Evolutionary conservation across 305 asterid species (phyloP).

Genomic region (Striga hermonthica): DNA sequence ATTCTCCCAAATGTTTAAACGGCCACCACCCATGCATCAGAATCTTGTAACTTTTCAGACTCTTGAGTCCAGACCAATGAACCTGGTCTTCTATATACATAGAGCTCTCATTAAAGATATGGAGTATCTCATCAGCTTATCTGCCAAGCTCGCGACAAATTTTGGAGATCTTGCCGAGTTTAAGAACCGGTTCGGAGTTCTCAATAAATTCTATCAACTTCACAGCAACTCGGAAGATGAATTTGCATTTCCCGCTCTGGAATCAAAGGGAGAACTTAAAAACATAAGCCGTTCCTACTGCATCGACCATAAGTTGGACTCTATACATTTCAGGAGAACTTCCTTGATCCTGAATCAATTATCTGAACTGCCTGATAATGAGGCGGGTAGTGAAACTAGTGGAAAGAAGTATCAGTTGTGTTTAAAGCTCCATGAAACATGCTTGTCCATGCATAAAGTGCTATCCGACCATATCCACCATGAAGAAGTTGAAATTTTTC

Average conservation of each 20-base stretch:
- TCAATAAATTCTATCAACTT: slow-evolving; percentile 47
- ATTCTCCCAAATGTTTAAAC: slow-evolving; percentile 48
- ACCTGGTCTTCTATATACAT: slow-evolving; percentile 61
- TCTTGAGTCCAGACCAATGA: slow-evolving; percentile 60
- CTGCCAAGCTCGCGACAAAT: slow-evolving; percentile 54
- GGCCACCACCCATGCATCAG: slow-evolving; percentile 36
- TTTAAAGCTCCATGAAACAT: slow-evolving; percentile 59
- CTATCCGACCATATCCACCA: slow-evolving; percentile 64
- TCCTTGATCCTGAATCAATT: slow-evolving; percentile 49
- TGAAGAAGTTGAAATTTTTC: slow-evolving; percentile 74
- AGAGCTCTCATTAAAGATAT: slow-evolving; percentile 64
- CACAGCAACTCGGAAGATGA: slow-evolving; percentile 76
- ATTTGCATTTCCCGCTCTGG: slow-evolving; percentile 76
- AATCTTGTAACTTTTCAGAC: slow-evolving; percentile 27
- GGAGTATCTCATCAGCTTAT: slow-evolving; percentile 50
- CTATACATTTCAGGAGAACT: slow-evolving; percentile 51
- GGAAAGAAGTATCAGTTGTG: slow-evolving; percentile 45
- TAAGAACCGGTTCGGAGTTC: slow-evolving; percentile 44
- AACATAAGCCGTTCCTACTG: slow-evolving; percentile 68
- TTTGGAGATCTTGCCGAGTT: slow-evolving; percentile 49
- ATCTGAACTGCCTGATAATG: slow-evolving; percentile 36
- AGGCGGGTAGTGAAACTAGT: slow-evolving; percentile 35
- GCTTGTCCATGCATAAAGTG: slow-evolving; percentile 66
- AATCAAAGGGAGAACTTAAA: slow-evolving; percentile 62
- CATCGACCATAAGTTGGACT: slow-evolving; percentile 75